These are phyloP conservation scores for Sporothrix dimorphospora DNA, from an alignment of 2,329 filamentous ascomycete genomes.

Conservation along the genomic window DNA sequence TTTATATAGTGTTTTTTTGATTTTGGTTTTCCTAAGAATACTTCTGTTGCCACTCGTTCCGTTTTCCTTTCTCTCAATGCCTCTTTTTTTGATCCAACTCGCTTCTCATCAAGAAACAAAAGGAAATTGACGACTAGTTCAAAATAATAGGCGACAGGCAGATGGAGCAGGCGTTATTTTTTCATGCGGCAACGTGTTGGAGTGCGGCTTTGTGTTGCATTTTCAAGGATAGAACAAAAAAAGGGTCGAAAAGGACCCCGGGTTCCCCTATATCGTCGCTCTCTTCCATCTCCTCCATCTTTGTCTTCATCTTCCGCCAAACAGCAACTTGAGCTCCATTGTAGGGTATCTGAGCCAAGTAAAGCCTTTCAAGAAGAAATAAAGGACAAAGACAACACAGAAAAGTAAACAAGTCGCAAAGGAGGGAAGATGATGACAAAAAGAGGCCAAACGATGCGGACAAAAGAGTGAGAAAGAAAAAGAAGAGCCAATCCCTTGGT, in stretches of 20 bases:
- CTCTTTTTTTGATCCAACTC: too few species aligned
- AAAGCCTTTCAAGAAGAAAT: background rate
- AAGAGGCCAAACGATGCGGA: background rate
- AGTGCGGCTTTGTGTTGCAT: background rate
- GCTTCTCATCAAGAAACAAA: too few species aligned
- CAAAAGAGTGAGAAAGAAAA: background rate
- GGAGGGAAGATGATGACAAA: background rate
- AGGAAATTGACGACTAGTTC: too few species aligned
- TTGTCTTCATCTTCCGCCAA: background rate
- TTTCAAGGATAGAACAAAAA: background rate
- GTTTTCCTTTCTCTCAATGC: too few species aligned
- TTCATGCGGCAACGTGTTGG: too few species aligned
- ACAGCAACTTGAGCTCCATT: background rate
- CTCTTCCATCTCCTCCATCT: too few species aligned
- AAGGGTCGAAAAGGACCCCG: background rate
- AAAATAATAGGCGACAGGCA: too few species aligned
- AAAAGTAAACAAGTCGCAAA: background rate
- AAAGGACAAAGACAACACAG: background rate
- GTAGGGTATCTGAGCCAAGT: constrained; percentile 4
- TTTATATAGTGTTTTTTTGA: too few species aligned
- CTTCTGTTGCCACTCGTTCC: too few species aligned
- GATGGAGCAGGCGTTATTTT: too few species aligned
- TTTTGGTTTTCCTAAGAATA: too few species aligned
- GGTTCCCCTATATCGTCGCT: too few species aligned
- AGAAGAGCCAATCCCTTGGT: background rate